Conservation (phyloP, 805 yeast genomes). For the Sungouiozyma intestinalis region DNA sequence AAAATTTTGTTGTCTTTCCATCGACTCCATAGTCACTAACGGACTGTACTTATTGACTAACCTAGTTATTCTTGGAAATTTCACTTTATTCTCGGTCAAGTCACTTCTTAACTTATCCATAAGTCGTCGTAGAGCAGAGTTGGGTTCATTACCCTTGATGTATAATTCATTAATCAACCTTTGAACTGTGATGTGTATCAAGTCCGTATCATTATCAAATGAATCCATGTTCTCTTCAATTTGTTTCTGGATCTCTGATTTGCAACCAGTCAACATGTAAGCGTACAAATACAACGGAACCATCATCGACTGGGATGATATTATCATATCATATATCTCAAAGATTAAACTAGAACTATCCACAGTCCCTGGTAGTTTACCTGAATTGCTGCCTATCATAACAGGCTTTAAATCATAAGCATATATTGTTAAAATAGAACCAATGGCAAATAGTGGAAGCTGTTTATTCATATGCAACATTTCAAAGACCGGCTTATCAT, state of each 20-base stretch:
- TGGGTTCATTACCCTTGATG: conserved; percentile 13
- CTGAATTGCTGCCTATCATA: too few species aligned
- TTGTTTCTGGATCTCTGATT: conserved; percentile 33
- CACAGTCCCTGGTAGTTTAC: too few species aligned
- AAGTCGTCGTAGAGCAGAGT: background rate
- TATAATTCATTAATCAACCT: conserved; percentile 14
- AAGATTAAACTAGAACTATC: conserved; percentile 33
- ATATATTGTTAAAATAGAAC: conserved; percentile 68
- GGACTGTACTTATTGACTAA: conserved; percentile 22
- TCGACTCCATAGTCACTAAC: conserved; percentile 20
- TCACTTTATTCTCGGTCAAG: conserved; percentile 1
- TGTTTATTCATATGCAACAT: conserved; percentile 30
- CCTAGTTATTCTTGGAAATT: conserved; percentile 3
- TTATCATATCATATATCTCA: conserved; percentile 57
- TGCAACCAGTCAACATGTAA: conserved; percentile 39
- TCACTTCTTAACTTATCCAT: conserved; percentile 4
- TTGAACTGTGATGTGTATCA: conserved; percentile 33
- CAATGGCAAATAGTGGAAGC: conserved; percentile 58
- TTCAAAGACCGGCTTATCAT: conserved; percentile 37
- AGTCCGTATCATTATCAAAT: conserved; percentile 27
- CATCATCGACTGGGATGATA: conserved; percentile 46
- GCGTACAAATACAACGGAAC: conserved; percentile 52
- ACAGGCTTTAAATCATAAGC: conserved; percentile 57
- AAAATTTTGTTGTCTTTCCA: conserved; percentile 2
- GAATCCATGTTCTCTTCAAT: conserved; percentile 12